Evolutionary conservation across 306 rosid species (phyloP), one percentile per base, ranked within the genome.

Genomic region (Datisca glomerata): DNA sequence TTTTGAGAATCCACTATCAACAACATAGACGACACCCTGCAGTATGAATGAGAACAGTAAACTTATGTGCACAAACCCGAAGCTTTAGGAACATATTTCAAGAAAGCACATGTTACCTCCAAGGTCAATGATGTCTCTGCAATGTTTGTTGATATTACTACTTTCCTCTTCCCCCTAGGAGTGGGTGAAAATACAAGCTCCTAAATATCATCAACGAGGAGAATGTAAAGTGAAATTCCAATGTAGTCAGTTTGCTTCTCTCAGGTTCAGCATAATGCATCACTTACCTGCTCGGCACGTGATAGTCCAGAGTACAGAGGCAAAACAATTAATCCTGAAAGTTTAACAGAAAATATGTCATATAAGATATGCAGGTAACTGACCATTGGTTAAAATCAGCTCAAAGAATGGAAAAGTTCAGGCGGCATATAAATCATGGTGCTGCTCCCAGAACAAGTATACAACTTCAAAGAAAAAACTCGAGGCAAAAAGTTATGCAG

Each of bases 221-320:
- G 63, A 59, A 41, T 36, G 24, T 46, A 37, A 48, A 57, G 13
- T 13, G 19, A 29, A 32, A 51, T 18, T 20, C 19, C 20, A 53
- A 8, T 12, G 1, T 35, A 56, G 57, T 21, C 19, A 56, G n/a
- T 20, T 48, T 5, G 20, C 16, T 12, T 16, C 32, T 45, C 24
- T 46, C 8, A 56, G 60, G 52, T 51, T 49, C 42, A 12, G 51
- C 13, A 49, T 36, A 57, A 37, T 32, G 40, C 16, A 48, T 59
- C 22, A 55, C 63, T 48, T 54, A 82, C 96, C 93, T 82, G 96
- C 2, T 87, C 87, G 32, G 78, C 75, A 33, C 94, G 94, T 24
- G 94, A 72, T 61, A 87, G 93, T 54, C 96, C 96, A 1, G 94
- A 87, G 81, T 87, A 87, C 22, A 87, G 74, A 49, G 96, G 96